phyloP scores from a whole-genome alignment of 2,329 filamentous ascomycete genomes.

The Colletotrichum sp. region DNA sequence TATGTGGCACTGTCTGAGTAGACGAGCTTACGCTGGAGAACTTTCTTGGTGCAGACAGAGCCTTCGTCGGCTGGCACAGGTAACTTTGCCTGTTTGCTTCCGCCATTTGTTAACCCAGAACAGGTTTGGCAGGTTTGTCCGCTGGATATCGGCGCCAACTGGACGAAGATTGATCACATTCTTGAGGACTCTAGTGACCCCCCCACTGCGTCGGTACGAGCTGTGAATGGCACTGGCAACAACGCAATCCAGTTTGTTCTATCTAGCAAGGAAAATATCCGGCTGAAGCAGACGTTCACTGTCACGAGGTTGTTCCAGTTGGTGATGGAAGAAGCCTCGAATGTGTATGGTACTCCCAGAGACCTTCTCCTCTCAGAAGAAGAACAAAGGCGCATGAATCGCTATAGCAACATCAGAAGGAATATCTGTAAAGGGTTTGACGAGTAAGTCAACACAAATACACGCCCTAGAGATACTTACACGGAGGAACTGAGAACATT shows the following conservation, averaged over 20 bases:
- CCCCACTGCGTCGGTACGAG: neutral
- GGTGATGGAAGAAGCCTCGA: neutral
- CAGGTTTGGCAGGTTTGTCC: neutral
- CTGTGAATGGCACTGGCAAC: neutral
- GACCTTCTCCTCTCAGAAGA: too few relatives aligned
- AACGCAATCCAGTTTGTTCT: neutral
- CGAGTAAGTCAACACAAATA: too few relatives aligned
- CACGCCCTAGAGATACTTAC: too few relatives aligned
- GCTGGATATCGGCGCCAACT: neutral
- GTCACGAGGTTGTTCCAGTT: neutral
- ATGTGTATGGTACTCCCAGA: neutral
- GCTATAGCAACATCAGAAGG: too few relatives aligned
- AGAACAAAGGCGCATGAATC: too few relatives aligned
- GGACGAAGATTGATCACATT: neutral
- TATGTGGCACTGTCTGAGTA: neutral
- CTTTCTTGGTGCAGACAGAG: neutral
- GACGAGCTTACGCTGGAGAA: neutral
- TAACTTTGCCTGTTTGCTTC: neutral
- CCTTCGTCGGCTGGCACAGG: neutral
- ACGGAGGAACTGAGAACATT: too few relatives aligned
- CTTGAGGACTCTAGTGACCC: neutral
- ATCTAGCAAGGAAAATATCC: neutral
- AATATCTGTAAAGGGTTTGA: too few relatives aligned
- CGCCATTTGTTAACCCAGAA: neutral
- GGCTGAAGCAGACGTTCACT: neutral